Percentiles rank a stretch among this genome's conserved stretches.
phyloP scores from a whole-genome alignment of 345 rosid species.

The Hypericum androsaemum region DNA sequence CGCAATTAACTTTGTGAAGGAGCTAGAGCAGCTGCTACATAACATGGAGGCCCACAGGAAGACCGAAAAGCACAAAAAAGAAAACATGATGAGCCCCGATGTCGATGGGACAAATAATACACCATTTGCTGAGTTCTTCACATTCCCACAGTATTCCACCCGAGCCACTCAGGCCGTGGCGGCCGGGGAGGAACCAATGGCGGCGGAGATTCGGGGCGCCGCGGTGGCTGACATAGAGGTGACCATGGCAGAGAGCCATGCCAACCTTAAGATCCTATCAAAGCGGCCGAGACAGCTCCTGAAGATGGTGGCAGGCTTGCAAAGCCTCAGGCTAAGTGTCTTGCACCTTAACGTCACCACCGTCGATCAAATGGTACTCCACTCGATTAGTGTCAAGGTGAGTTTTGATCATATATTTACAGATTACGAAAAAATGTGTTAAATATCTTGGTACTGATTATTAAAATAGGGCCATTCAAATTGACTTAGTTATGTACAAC shows the following conservation, averaged over 20 bases:
- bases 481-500: no score
- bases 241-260: constrained; percentile 79
- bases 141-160: constrained; percentile 72
- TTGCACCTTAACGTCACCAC: constrained; percentile 74
- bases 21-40: constrained; percentile 71
- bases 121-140: constrained; percentile 64
- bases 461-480: no score
- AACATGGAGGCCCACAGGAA: constrained; percentile 51
- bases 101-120: constrained; percentile 7
- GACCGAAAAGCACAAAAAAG: constrained; percentile 8
- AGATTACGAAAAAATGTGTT: no score
- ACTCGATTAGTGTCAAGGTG: constrained; percentile 69
- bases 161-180: constrained; percentile 16
- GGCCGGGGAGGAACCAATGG: neutral
- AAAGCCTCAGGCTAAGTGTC: constrained; percentile 45
- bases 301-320: constrained; percentile 46
- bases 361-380: constrained; percentile 39
- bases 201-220: constrained; percentile 6
- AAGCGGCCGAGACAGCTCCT: constrained; percentile 63
- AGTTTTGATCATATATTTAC: neutral
- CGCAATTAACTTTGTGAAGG: constrained; percentile 81
- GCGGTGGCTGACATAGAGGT: constrained; percentile 58
- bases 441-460: no score
- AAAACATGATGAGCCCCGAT: neutral
- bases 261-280: constrained; percentile 57